phyloP scores from a whole-genome alignment of 345 rosid species.

The Arabidopsis suecica region DNA sequence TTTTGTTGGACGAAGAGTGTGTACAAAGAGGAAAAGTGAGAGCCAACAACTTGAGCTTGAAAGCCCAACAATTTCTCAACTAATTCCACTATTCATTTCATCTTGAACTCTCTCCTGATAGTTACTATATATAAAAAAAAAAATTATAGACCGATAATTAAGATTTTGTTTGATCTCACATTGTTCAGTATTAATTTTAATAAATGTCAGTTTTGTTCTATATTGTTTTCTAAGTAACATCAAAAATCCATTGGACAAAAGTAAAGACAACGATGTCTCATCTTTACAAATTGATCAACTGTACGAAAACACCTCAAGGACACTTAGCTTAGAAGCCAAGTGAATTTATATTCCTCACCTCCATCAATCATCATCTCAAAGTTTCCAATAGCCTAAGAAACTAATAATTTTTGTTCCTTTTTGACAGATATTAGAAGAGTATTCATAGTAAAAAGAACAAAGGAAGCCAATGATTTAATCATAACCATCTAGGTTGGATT shows the following conservation, averaged over 20 bases:
- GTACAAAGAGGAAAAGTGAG: conserved; percentile 27
- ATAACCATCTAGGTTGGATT: neutral
- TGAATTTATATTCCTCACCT: conserved; percentile 37
- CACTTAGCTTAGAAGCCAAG: conserved; percentile 65
- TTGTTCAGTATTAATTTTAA: neutral
- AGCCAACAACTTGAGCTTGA: conserved; percentile 46
- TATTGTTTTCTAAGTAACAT: conserved; percentile 31
- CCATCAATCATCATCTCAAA: conserved; percentile 34
- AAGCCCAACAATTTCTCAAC: conserved; percentile 39
- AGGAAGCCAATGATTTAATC: conserved; percentile 5
- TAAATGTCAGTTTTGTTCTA: conserved; percentile 1
- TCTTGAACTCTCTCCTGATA: neutral
- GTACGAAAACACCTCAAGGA: conserved; percentile 26
- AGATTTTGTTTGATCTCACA: conserved; percentile 9
- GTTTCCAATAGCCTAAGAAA: neutral
- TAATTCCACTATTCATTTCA: conserved; percentile 23
- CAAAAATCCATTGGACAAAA: conserved; percentile 23
- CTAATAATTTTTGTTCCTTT: neutral
- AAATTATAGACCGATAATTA: neutral
- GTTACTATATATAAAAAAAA: neutral
- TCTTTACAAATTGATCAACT: conserved; percentile 41
- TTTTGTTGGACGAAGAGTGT: conserved; percentile 23
- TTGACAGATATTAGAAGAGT: neutral
- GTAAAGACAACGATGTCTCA: conserved; percentile 57
- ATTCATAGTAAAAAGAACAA: neutral